Evolutionary conservation across 2,329 filamentous ascomycete genomes (phyloP), one percentile per base, ranked within the genome.

Genomic region (Paecilomyces variotii): DNA sequence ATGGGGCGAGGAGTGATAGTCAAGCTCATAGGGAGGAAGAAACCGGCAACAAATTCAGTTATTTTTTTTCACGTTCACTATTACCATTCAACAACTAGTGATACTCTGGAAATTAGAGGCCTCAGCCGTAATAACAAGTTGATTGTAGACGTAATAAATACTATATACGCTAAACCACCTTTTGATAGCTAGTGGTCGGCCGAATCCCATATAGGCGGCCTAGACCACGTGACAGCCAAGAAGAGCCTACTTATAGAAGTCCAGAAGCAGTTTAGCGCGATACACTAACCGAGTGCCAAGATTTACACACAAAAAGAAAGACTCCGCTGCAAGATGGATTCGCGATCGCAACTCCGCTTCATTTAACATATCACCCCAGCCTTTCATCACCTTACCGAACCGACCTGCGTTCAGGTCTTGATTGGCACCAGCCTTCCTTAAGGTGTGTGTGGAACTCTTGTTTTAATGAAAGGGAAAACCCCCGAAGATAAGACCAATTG

Each of bases 371-470:
- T 10, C 30, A 32, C 30, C 24, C 6, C 52, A 62, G 69, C 72
- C 82, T 83, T 82, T 88, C 86, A 88, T 90, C 87, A 90, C 87
- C 82, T 90, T 89, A 87, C 87, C 86, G 87, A 81, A 85, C 86
- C 83, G 73, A 69, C 76, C 76, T 81, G 5, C 30, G 85, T 88
- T 88, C 87, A 88, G 89, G 88, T 91, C 88, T 83, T 90, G 88
- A 90, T 84, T 87, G 85, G 78, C 74, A 70, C 69, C 66, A 65
- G 64, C 63, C 67, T 67, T 65, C 59, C 63, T 63, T 64, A 53
- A 56, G 60, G 65, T 67, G 67, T 59, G 63, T 61, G 12, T 56
- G 9, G n/a, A 55, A 52, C 35, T 60, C 65, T 32, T 10, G 11
- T 32, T 19, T 19, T 9, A 6, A 32, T 9, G 30, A 32, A 32